Percentiles rank a stretch among this genome's conserved stretches.
These are phyloP conservation scores for Aspergillus ibericus DNA, from an alignment of 2,329 filamentous ascomycete genomes.

Conservation along the genomic window DNA sequence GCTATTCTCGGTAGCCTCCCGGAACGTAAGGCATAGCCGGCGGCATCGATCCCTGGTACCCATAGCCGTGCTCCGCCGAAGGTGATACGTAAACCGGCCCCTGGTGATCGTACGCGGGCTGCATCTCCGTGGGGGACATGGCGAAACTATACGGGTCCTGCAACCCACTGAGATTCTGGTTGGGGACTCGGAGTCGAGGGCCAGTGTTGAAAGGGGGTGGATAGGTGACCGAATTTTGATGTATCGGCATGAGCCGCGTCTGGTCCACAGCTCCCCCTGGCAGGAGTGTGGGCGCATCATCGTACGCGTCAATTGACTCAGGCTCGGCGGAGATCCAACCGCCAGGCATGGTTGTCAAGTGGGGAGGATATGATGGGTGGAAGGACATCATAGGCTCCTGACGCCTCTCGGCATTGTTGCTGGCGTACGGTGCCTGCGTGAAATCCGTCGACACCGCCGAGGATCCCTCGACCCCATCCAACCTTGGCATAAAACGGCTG, in stretches of 20 bases:
- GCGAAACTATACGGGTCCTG: constrained; percentile 25
- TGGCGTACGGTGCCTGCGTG: constrained; percentile 13
- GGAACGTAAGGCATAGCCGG: constrained; percentile 16
- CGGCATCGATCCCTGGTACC: constrained; percentile 17
- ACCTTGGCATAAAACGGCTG: constrained; percentile 10
- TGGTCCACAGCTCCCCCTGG: constrained; percentile 18
- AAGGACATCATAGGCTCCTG: constrained; percentile 14
- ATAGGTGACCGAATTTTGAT: constrained; percentile 35
- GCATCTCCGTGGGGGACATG: constrained; percentile 27
- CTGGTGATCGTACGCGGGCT: constrained; percentile 22
- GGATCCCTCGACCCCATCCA: constrained; percentile 7
- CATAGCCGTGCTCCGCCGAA: constrained; percentile 20
- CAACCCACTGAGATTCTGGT: constrained; percentile 21
- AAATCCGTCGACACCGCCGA: constrained; percentile 12
- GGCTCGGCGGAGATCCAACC: constrained; percentile 30
- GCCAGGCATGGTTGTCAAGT: constrained; percentile 26
- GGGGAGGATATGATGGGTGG: constrained; percentile 15
- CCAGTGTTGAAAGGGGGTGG: constrained; percentile 34
- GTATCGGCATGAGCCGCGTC: constrained; percentile 24
- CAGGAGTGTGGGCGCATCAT: constrained; percentile 16
- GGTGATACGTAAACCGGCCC: constrained; percentile 28
- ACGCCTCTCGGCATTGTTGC: constrained; percentile 6
- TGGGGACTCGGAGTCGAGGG: constrained; percentile 22
- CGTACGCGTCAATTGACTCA: constrained; percentile 24
- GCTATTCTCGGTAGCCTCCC: constrained; percentile 21